Evolutionary conservation across 495 filamentous ascomycete genomes (phyloP).

Genomic region (Penicillium cataractarum): DNA sequence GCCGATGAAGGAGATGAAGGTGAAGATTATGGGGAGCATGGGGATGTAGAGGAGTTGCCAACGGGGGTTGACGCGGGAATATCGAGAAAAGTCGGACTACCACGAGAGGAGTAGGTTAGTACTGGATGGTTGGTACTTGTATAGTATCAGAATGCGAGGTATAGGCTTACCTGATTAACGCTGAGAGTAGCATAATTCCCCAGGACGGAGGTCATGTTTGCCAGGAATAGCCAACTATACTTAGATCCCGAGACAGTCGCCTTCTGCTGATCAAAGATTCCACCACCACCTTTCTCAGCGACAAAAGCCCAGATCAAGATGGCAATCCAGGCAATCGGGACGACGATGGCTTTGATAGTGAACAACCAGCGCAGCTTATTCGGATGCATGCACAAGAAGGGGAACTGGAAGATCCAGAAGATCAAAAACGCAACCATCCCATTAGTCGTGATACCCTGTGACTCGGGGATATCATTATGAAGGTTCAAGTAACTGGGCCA

Average conservation of each 20-base stretch:
- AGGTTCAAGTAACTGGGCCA: conserved; percentile 64
- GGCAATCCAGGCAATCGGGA: conserved; percentile 51
- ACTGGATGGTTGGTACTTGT: not conserved
- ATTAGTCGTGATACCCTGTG: conserved; percentile 65
- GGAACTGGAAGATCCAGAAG: conserved; percentile 53
- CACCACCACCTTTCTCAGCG: conserved; percentile 37
- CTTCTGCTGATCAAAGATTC: conserved; percentile 35
- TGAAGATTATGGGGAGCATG: conserved; percentile 52
- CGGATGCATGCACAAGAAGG: conserved; percentile 51
- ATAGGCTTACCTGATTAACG: conserved; percentile 38
- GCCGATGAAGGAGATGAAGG: conserved; percentile 54
- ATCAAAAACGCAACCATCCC: conserved; percentile 68
- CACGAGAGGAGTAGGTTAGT: conserved; percentile 7
- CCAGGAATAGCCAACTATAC: conserved; percentile 50
- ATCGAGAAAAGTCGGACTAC: conserved; percentile 52
- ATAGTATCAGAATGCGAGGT: not conserved
- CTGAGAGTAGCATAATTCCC: conserved; percentile 49
- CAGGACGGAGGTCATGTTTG: conserved; percentile 48
- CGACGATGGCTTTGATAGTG: conserved; percentile 46
- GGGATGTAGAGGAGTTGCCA: conserved; percentile 54
- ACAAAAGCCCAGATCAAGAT: conserved; percentile 55
- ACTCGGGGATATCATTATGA: conserved; percentile 56
- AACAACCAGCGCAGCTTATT: conserved; percentile 52
- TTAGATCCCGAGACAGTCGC: conserved; percentile 38
- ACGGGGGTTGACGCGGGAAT: conserved; percentile 45